Base-by-base conservation (phyloP, 176 grass and related monocot species). In the Cymbopogon citratus region DNA sequence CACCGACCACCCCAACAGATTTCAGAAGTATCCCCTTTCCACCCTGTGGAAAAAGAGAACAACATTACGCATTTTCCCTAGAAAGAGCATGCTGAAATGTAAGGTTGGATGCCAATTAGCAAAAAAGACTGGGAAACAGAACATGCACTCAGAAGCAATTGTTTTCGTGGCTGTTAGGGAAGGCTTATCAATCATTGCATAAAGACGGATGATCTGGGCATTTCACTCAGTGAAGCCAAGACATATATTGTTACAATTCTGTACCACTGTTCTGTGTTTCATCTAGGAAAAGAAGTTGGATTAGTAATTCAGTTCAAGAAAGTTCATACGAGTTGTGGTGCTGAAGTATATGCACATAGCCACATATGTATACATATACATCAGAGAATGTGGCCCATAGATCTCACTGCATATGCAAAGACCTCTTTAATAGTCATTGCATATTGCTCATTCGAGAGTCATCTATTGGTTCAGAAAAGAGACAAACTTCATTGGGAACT, bases 1-100 rank as follows among this genome's bases (percentile, higher is more conserved):
- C 95, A 63, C 82, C 79, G 78, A 98, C 81, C 63, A 98, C 86
- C 14, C 95, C 92, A 72, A 98, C 92, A 40, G 95, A 91, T 71
- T 94, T 98, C 4, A 94, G 79, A 85, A 98, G 90, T 75, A 83
- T 61, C 54, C 81, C 83, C 85, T 84, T 94, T 61, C 85, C 84
- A 76, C 75, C 79, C 95, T 98, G 38, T 24, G 11, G 73, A 79
- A 73, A 75, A 82, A 68, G 63, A 65, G 25, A 83, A 45, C 19
- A 76, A 1, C 41, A 35, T 86, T 66, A 63, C 7, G 57, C 62
- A 35, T 49, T 34, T 35, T 6, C 16, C 3, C 4, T 25, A 80
- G 74, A 62, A 33, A 27, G 23, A 39, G 9, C 6, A 21, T 51
- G 38, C 66, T 13, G 19, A 59, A 64, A 80, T 69, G n/a, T 34